Base-by-base conservation (phyloP, 2,329 filamentous ascomycete species). In the Fusarium paranaense region DNA sequence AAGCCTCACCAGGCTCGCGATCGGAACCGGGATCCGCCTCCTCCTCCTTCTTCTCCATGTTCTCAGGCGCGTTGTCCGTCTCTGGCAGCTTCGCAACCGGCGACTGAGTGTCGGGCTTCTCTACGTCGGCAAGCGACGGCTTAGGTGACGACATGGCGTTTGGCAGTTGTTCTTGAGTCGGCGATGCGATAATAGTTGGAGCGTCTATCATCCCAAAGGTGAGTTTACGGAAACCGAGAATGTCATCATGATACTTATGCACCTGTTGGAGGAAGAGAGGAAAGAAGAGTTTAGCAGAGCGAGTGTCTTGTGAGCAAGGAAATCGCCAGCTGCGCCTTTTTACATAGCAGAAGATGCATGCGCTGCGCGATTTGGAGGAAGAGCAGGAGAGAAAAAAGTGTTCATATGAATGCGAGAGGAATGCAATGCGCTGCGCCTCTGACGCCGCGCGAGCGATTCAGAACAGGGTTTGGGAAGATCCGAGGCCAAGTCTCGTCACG, bases 161-260 rank as follows among this genome's bases (percentile, higher is more conserved):
- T 62, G 30, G 33, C 6, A 38, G 35, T 50, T 16, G 8, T 27
- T 47, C 42, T 54, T 50, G 45, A 45, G 47, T 54, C 47, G 47
- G 75, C 42, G 66, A 67, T 69, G 66, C 61, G 74, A 76, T 73
- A 22, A 20, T 32, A 27, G 70, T 75, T 72, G 69, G 64, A 73
- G 70, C 69, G 73, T 78, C 75, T 78, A 79, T 80, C 80, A 81
- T 82, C 76, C 80, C 78, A 82, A 80, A 77, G 75, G 82, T 83
- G 82, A 83, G 82, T 79, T 78, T 82, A 76, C 78, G 79, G 79
- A 77, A 82, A 76, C 66, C 70, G 67, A 74, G 67, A 76, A 65
- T 73, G 75, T 78, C 77, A 77, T 81, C 73, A 67, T 83, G 80
- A 82, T 82, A 82, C 81, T 80, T 81, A 82, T 82, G 82, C 81